These are phyloP conservation scores for Mycena rosella DNA, from an alignment of 768 basidiomycete genomes.

Conservation along the genomic window DNA sequence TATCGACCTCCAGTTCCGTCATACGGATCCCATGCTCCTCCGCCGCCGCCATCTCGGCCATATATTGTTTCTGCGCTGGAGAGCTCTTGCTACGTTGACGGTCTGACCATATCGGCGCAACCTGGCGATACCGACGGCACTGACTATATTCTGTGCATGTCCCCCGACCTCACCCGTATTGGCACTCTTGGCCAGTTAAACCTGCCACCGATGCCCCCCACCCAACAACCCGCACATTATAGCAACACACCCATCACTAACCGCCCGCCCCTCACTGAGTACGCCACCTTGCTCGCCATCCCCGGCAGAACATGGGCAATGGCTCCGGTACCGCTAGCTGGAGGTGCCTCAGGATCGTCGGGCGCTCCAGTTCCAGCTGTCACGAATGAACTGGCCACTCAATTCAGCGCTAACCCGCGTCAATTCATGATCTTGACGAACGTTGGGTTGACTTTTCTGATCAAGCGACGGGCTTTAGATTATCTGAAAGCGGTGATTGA, in stretches of 20 bases:
- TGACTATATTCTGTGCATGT: conserved; percentile 80
- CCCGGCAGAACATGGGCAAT: conserved; percentile 90
- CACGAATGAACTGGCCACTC: conserved; percentile 85
- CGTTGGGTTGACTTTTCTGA: conserved; percentile 84
- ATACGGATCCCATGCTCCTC: conserved; percentile 64
- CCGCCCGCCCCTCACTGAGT: conserved; percentile 79
- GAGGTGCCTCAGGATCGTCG: conserved; percentile 44
- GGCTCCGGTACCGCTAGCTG: conserved; percentile 62
- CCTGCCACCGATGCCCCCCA: conserved; percentile 56
- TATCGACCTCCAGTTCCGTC: conserved; percentile 59
- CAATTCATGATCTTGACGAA: conserved; percentile 93
- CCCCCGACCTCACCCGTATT: conserved; percentile 82
- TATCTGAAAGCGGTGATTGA: conserved; percentile 87
- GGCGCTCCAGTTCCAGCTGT: conserved; percentile 65
- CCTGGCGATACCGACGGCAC: conserved; percentile 79
- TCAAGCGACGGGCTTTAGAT: conserved; percentile 87
- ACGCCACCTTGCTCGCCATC: conserved; percentile 81
- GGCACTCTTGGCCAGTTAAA: conserved; percentile 78
- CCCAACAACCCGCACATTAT: conserved; percentile 58
- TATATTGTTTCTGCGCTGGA: conserved; percentile 72
- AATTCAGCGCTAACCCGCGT: conserved; percentile 78
- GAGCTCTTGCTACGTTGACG: conserved; percentile 74
- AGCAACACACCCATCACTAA: conserved; percentile 49
- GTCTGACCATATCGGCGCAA: conserved; percentile 78
- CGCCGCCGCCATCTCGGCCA: conserved; percentile 63